Percentiles rank a stretch among this genome's conserved stretches.
Evolutionary conservation across 768 basidiomycete species (phyloP).

Genomic region (Suillus luteus): DNA sequence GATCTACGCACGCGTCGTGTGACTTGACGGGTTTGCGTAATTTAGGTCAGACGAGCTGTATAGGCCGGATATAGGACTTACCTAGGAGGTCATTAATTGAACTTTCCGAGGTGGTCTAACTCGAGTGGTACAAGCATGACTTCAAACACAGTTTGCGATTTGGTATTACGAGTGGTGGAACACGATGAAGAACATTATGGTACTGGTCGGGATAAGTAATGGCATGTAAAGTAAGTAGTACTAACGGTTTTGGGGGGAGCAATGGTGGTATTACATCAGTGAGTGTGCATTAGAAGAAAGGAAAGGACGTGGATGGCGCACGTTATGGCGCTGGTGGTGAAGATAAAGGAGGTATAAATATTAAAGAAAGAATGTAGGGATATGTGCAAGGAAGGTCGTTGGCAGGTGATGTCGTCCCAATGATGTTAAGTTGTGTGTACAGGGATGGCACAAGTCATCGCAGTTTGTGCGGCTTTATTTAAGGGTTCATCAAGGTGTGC

Average conservation of each 20-base stretch:
- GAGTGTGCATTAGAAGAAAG: constrained; percentile 11
- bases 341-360: constrained; percentile 13
- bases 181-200: background rate
- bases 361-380: constrained; percentile 16
- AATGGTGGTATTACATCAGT: constrained; percentile 22
- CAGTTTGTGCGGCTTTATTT: background rate
- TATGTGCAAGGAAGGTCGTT: constrained; percentile 19
- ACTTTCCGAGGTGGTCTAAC: background rate
- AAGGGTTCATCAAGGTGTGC: constrained; percentile 1
- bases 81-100: background rate
- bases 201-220: constrained; percentile 1
- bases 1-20: background rate
- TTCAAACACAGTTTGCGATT: background rate
- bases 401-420: constrained; percentile 10
- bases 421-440: constrained; percentile 17
- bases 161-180: constrained; percentile 3
- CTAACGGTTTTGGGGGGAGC: background rate
- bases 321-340: constrained; percentile 10
- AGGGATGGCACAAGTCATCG: constrained; percentile 20
- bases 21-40: background rate
- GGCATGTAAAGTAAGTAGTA: background rate
- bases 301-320: constrained; percentile 5
- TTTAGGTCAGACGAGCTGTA: too few relatives aligned
- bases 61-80: too few relatives aligned
- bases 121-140: background rate